Evolutionary conservation across 208 protist genomes (phyloP).

Genomic region (Leishmania turanica): DNA sequence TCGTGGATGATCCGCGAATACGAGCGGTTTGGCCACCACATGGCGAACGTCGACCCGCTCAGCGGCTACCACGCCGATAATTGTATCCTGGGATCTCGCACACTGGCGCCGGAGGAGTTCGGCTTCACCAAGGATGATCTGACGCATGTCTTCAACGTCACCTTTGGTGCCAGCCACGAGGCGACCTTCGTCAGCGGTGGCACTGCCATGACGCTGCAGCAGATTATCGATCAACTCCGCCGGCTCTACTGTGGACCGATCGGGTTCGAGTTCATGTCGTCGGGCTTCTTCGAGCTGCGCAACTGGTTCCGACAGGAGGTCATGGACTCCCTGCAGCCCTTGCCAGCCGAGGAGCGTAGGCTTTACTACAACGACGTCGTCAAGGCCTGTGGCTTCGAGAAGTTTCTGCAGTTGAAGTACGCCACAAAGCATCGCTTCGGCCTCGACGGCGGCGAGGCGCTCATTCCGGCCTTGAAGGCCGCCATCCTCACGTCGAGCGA

Average conservation of each 20-base stretch:
- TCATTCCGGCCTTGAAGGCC: slow-evolving; percentile 96
- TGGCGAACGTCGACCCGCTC: slow-evolving; percentile 85
- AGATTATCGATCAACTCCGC: slow-evolving; percentile 75
- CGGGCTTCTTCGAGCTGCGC: slow-evolving; percentile 91
- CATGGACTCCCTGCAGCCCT: slow-evolving; percentile 64
- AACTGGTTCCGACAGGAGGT: slow-evolving; percentile 96
- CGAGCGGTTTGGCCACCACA: slow-evolving; percentile 83
- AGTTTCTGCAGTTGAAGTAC: slow-evolving; percentile 95
- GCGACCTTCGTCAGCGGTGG: slow-evolving; percentile 73
- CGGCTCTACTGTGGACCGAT: slow-evolving; percentile 92
- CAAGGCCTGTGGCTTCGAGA: slow-evolving; percentile 92
- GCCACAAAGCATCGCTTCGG: slow-evolving; percentile 96
- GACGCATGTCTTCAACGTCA: slow-evolving; percentile 79
- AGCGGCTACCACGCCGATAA: slow-evolving; percentile 23
- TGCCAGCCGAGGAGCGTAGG: slow-evolving; percentile 62
- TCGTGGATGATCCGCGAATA: slow-evolving; percentile 91
- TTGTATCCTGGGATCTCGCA: slow-evolving; percentile 26
- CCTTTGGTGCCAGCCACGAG: slow-evolving; percentile 74
- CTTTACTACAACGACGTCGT: slow-evolving; percentile 86
- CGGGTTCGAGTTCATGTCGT: slow-evolving; percentile 97
- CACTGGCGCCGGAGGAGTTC: slow-evolving; percentile 71
- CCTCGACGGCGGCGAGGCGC: slow-evolving; percentile 95
- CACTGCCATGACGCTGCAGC: slow-evolving; percentile 71
- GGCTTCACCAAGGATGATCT: slow-evolving; percentile 85
- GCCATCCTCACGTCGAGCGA: slow-evolving; percentile 87